These are phyloP conservation scores for Lecanicillium sp. DNA, from an alignment of 2,329 filamentous ascomycete species.

Conservation along the genomic window DNA sequence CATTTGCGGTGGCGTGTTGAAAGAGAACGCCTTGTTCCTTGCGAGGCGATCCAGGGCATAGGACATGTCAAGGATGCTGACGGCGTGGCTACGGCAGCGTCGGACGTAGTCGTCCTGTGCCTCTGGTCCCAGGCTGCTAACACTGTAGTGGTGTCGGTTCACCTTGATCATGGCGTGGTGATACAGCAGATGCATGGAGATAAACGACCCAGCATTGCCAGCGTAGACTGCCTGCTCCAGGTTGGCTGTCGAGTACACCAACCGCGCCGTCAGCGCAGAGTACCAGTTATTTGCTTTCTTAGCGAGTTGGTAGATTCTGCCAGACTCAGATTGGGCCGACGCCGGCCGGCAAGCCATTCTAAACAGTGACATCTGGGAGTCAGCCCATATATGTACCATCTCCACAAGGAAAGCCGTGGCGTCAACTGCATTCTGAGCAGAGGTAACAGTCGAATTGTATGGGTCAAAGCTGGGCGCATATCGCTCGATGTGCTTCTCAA, in stretches of 20 bases:
- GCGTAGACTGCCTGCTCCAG: slow-evolving; percentile 47
- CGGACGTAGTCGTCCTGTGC: slow-evolving; percentile 37
- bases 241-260: slow-evolving; percentile 49
- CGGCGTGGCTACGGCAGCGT: slow-evolving; percentile 43
- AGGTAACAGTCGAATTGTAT: slow-evolving; percentile 19
- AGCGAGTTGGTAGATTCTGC: slow-evolving; percentile 37
- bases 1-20: slow-evolving; percentile 49
- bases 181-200: slow-evolving; percentile 61
- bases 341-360: slow-evolving; percentile 22
- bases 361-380: slow-evolving; percentile 53
- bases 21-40: slow-evolving; percentile 19
- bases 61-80: slow-evolving; percentile 40
- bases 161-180: slow-evolving; percentile 57
- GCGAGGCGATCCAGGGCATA: slow-evolving; percentile 31
- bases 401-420: slow-evolving; percentile 55
- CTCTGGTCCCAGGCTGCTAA: slow-evolving; percentile 28
- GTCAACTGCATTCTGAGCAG: slow-evolving; percentile 25
- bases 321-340: slow-evolving; percentile 18
- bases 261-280: slow-evolving; percentile 43
- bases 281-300: slow-evolving; percentile 52
- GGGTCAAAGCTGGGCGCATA: slow-evolving; percentile 55
- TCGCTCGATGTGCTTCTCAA: slow-evolving; percentile 51
- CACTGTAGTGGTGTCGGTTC: slow-evolving; percentile 49
- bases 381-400: slow-evolving; percentile 57
- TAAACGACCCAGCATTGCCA: slow-evolving; percentile 47